Base-by-base conservation (phyloP, 306 rosid genomes). In the Psophocarpus tetragonolobus region DNA sequence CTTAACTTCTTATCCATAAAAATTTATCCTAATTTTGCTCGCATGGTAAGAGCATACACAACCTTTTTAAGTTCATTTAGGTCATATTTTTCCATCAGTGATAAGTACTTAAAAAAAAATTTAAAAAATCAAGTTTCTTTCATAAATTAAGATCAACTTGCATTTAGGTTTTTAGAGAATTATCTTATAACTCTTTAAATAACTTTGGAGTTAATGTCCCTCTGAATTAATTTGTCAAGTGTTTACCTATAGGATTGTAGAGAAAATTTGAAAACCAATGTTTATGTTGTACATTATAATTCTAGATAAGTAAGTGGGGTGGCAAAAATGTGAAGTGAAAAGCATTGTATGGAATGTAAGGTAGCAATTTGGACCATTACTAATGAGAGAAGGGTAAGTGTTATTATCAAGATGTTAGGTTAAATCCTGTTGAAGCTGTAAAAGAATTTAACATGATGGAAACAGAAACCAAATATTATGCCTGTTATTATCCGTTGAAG, bases 1-100 rank as follows among this genome's bases (percentile, higher is more conserved):
- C 74, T 72, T 24, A 51, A 71, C 10, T 74, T 73, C 67, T 80
- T 65, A 8, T 63, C 71, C 12, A 17, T 26, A 45, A 81, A 65
- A 79, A 62, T 86, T 29, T 74, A 87, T 78, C 68, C 41, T 3
- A 88, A 88, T 53, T 85, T 29, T 6, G 87, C 48, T 48, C 91
- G 94, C 11, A 85, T 79, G 91, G 97, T 89, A 78, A 86, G 84
- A 73, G 24, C 74, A 53, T 68, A 62, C 51, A 51, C 32, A 44
- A 36, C 67, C 29, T 17, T 48, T 8, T 10, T 26, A 2, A 57
- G 0, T 56, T 2, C 2, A 26, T 57, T 24, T 24, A 51, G 14
- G 6, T 11, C 2, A 8, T 51, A 5, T 51, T 20, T 20, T n/a
- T n/a, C n/a, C n/a, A n/a, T n/a, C n/a, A n/a, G n/a, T n/a, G n/a